A percentile compares a stretch with the other conserved stretches of the same genome.
These are phyloP conservation scores for Fomes fomentarius DNA, from an alignment of 1,284 basidiomycete genomes.

Conservation along the genomic window DNA sequence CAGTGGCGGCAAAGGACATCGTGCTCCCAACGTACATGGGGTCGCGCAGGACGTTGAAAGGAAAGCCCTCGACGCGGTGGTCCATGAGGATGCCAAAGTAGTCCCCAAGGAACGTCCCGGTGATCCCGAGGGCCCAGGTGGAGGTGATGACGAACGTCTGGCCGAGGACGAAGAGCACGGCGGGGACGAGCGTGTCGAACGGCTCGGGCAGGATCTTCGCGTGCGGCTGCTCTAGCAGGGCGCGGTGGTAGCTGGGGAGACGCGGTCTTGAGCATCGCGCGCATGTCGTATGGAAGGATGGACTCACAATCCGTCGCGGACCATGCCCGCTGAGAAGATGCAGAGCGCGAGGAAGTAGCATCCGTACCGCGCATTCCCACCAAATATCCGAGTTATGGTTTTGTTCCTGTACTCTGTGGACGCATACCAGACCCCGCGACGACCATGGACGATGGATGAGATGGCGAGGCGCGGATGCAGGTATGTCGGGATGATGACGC, in stretches of 20 bases:
- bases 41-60: constrained; percentile 91
- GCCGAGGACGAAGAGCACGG: constrained; percentile 68
- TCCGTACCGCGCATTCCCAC: constrained; percentile 74
- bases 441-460: background rate
- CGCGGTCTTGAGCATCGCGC: background rate
- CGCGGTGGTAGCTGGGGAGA: constrained; percentile 64
- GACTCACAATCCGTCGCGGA: constrained; percentile 86
- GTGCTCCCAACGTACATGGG: constrained; percentile 98
- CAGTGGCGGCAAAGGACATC: constrained; percentile 82
- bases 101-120: constrained; percentile 95
- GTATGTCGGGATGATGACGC: constrained; percentile 28
- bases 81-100: constrained; percentile 99
- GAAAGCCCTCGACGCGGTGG: constrained; percentile 84
- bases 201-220: constrained; percentile 60
- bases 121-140: constrained; percentile 91
- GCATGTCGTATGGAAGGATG: background rate
- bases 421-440: too few species aligned
- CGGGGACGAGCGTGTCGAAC: constrained; percentile 64
- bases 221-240: constrained; percentile 74
- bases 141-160: constrained; percentile 87
- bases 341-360: constrained; percentile 92
- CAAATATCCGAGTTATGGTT: constrained; percentile 81
- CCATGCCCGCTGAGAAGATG: constrained; percentile 86
- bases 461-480: background rate
- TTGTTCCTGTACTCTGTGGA: constrained; percentile 83